These are phyloP conservation scores for Pelargonium hybrid DNA, from an alignment of 441 rosid genomes.

Conservation along the genomic window DNA sequence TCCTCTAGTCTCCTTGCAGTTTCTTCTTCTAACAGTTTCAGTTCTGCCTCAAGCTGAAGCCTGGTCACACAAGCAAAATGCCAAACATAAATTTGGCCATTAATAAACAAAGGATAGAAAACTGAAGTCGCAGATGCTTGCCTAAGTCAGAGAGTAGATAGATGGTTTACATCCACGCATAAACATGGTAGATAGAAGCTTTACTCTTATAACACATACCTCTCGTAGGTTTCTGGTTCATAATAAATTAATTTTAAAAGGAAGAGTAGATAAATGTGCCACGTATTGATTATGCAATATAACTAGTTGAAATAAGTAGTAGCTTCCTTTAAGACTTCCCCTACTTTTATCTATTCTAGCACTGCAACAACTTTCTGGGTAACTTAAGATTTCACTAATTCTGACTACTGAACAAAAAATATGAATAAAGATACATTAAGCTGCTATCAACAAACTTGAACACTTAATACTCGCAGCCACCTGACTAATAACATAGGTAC, in stretches of 20 bases:
- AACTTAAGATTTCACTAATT: no score
- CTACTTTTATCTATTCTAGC: no score
- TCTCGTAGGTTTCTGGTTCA: slow-evolving; percentile 75
- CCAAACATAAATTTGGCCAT: slow-evolving; percentile 32
- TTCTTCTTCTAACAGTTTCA: slow-evolving; percentile 85
- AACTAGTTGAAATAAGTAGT: slow-evolving; percentile 59
- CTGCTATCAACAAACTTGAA: no score
- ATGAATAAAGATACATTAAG: no score
- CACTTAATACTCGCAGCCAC: no score
- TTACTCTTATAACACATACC: slow-evolving; percentile 63
- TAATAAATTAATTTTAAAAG: slow-evolving; percentile 52
- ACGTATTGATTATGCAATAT: slow-evolving; percentile 58
- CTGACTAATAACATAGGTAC: no score
- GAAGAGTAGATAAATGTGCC: slow-evolving; percentile 52
- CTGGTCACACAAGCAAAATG: slow-evolving; percentile 38
- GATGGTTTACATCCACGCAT: slow-evolving; percentile 25
- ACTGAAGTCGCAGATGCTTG: not conserved
- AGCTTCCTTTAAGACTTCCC: slow-evolving; percentile 52
- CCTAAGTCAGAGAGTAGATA: no score
- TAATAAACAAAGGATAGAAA: slow-evolving; percentile 11
- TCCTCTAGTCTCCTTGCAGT: slow-evolving; percentile 78
- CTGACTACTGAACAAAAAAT: no score
- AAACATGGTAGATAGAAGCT: slow-evolving; percentile 30
- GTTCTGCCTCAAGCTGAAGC: slow-evolving; percentile 84
- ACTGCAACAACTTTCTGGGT: no score